Percentiles rank a stretch among this genome's conserved stretches.
Conservation (phyloP, 331 rosid genomes). For the Malus hybrid region DNA sequence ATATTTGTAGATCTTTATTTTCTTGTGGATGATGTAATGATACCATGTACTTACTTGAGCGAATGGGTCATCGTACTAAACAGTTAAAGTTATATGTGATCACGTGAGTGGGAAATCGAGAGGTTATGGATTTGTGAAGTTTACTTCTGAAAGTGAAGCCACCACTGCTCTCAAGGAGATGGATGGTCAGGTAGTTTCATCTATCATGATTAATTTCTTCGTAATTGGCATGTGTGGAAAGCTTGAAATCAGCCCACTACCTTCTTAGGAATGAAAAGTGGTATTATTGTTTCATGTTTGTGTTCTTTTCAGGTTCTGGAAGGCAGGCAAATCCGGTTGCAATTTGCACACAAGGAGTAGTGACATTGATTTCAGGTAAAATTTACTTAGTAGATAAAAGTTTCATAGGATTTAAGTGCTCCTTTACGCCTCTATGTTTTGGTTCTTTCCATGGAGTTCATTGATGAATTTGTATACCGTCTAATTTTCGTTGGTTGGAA, state of each 20-base stretch:
- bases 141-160: conserved; percentile 47
- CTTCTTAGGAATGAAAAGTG: neutral
- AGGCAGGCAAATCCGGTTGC: conserved; percentile 30
- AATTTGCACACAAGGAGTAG: conserved; percentile 17
- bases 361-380: neutral
- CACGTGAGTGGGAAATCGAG: conserved; percentile 56
- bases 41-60: neutral
- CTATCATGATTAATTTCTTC: neutral
- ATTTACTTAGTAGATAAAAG: neutral
- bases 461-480: neutral
- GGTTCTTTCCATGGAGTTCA: neutral
- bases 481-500: neutral
- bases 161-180: conserved; percentile 39
- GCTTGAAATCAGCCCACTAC: neutral
- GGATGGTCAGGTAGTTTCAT: conserved; percentile 40
- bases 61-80: neutral
- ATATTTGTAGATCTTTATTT: neutral
- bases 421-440: neutral
- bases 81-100: conserved; percentile 65
- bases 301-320: conserved; percentile 26
- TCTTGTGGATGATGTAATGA: neutral
- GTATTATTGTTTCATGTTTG: neutral
- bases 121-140: conserved; percentile 58
- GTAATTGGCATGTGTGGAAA: neutral
- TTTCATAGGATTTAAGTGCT: neutral